Percentiles rank a stretch among this genome's conserved stretches.
phyloP scores from a whole-genome alignment of 345 rosid genomes.

The Boechera divaricarpa region DNA sequence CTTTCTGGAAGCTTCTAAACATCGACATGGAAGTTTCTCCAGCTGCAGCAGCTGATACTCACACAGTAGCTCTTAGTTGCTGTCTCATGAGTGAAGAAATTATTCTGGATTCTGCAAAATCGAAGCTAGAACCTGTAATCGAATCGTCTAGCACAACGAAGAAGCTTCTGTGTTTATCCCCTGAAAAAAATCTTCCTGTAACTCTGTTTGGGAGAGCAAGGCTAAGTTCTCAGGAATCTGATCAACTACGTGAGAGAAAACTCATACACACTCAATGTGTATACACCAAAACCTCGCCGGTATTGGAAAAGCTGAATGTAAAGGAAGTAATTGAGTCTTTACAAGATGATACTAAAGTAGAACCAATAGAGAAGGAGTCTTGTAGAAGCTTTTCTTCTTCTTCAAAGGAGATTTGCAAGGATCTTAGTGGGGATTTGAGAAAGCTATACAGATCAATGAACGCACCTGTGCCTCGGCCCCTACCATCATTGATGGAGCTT shows the following conservation, averaged over 20 bases:
- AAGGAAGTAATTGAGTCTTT: conserved; percentile 39
- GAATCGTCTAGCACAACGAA: conserved; percentile 40
- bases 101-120: conserved; percentile 40
- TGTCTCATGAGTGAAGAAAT: conserved; percentile 46
- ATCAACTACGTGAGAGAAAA: conserved; percentile 34
- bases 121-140: conserved; percentile 38
- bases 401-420: conserved; percentile 48
- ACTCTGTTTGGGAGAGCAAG: conserved; percentile 86
- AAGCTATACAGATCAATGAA: conserved; percentile 75
- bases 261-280: neutral
- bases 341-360: conserved; percentile 30
- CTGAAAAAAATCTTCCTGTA: conserved; percentile 52
- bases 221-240: conserved; percentile 49
- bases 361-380: conserved; percentile 28
- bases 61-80: conserved; percentile 19
- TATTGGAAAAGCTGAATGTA: conserved; percentile 10
- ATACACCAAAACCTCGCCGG: conserved; percentile 20
- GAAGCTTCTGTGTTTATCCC: conserved; percentile 52
- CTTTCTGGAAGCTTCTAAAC: conserved; percentile 83
- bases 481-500: conserved; percentile 75
- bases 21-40: conserved; percentile 54
- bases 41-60: conserved; percentile 38
- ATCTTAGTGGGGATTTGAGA: conserved; percentile 56
- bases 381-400: conserved; percentile 32
- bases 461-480: conserved; percentile 78